Evolutionary conservation across 345 rosid species (phyloP), one percentile per base, ranked within the genome.

Genomic region (Bruguiera sexangula): DNA sequence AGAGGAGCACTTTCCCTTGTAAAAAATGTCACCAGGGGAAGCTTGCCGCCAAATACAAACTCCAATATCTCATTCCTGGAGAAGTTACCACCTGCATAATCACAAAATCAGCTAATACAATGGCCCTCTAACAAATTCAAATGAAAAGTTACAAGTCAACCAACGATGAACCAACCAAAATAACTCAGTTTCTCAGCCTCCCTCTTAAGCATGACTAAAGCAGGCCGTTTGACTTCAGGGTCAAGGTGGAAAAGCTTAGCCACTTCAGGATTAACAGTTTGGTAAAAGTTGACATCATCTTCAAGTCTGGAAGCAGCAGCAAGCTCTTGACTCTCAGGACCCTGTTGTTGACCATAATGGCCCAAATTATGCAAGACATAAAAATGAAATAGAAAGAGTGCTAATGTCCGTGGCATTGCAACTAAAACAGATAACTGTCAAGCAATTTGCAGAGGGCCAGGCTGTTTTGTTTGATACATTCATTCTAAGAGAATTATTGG

Each of bases 41-140:
- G 94, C 84, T 90, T 95, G 85, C 85, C 88, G 63, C 90, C 79
- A 69, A 87, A 80, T 54, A 90, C 83, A 71, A 92, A 92, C 32
- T 86, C 88, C 29, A 73, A 78, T 65, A 95, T 83, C 31, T 74
- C 86, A 73, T 91, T 79, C 82, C 89, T 89, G 52, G 85, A 86
- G 83, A 90, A 95, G 4, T 87, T 82, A 29, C 98, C 90, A 75
- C 83, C 99, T 92, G 97, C 72, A 73, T 50, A 76, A 84, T 24
- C 57, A 26, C 27, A 30, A 76, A 19, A 64, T 4, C 20, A 55
- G 29, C 53, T 63, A 62, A 55, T 52, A 69, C 71, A 67, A 9
- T 15, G 48, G 43, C 51, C 54, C 29, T 26, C 1, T 20, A 50
- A 51, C 16, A 83, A 48, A 37, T 22, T 16, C 5, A 71, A 39